Evolutionary conservation across 371 early-diverging fungal genomes (phyloP), one percentile per base, ranked within the genome.

Genomic region (Ordospora colligata): DNA sequence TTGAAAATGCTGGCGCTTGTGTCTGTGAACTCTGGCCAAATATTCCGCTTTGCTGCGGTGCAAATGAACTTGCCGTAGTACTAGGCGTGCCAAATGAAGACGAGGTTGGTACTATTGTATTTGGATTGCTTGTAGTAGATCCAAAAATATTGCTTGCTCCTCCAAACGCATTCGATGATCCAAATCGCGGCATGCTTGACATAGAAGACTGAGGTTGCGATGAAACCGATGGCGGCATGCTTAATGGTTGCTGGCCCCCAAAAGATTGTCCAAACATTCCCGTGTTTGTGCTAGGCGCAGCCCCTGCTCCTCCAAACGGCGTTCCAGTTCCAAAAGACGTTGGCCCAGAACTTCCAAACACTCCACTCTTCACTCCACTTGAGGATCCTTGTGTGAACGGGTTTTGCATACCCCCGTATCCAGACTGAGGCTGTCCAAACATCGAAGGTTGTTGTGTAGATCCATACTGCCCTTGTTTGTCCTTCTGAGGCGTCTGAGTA

Each of bases 401-500:
- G 40, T 58, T 58, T 40, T 58, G 58, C 3, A 40, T 8, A n/a
- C 27, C 19, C 12, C 58, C 37, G 40, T 37, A 58, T 8, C 58
- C 58, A 58, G 45, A n/a, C 42, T 46, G 51, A 10, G 49, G 12
- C 8, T 51, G 49, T 9, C 51, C 69, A 54, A 51, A 69, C 46
- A 51, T 46, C 12, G 69, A 44, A 54, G 46, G 67, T 52, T 51
- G 44, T 17, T 51, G 54, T 11, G 21, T 23, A 1, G 25, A 23
- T 7, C 49, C 12, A 49, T 32, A 50, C 21, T 44, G 44, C 45
- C 51, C 51, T 27, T 27, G 62, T 21, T 46, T 45, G 17, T 58
- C 45, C 51, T 51, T 51, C 69, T 44, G 69, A 5, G 46, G 49
- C 7, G 46, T 69, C 69, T 58, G 44, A n/a, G 51, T 32, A 69